Conservation (phyloP, 164 flowering plant genomes). For the Echeveria elegans region DNA sequence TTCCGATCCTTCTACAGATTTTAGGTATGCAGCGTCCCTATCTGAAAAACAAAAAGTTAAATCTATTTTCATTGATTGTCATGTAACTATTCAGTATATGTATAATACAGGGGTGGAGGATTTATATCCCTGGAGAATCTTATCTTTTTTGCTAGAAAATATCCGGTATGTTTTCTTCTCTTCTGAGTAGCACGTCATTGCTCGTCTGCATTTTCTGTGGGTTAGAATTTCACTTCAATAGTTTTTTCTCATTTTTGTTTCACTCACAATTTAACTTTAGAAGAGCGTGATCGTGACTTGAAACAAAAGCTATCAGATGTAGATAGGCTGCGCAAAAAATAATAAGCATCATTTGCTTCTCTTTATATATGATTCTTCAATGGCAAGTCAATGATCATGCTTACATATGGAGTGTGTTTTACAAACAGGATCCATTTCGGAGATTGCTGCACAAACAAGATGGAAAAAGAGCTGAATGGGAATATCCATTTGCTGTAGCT, state of each 20-base stretch:
- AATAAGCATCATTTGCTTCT: too few species aligned
- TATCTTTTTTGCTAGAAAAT: conserved; percentile 64
- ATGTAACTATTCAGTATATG: conserved; percentile 3
- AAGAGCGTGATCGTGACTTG: background rate
- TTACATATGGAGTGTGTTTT: background rate
- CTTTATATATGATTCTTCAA: too few species aligned
- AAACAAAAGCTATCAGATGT: background rate
- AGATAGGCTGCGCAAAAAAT: too few species aligned
- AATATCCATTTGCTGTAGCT: conserved; percentile 95
- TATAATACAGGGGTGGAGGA: conserved; percentile 78
- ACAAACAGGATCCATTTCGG: conserved; percentile 64
- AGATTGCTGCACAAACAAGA: conserved; percentile 68
- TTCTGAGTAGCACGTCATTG: background rate
- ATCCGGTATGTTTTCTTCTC: conserved; percentile 51
- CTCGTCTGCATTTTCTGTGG: background rate
- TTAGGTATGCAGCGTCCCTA: conserved; percentile 40
- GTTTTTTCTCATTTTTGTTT: background rate
- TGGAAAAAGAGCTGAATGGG: conserved; percentile 91
- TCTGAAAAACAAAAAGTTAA: background rate
- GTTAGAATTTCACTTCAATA: background rate
- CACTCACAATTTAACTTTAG: background rate
- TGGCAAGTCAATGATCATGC: background rate
- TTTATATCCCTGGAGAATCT: conserved; percentile 86
- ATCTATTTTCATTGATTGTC: background rate
- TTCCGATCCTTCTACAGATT: conserved; percentile 91